A percentile compares a stretch with the other conserved stretches of the same genome.
Evolutionary conservation across 208 protist genomes (phyloP).

Genomic region (Trypanosoma rangeli): DNA sequence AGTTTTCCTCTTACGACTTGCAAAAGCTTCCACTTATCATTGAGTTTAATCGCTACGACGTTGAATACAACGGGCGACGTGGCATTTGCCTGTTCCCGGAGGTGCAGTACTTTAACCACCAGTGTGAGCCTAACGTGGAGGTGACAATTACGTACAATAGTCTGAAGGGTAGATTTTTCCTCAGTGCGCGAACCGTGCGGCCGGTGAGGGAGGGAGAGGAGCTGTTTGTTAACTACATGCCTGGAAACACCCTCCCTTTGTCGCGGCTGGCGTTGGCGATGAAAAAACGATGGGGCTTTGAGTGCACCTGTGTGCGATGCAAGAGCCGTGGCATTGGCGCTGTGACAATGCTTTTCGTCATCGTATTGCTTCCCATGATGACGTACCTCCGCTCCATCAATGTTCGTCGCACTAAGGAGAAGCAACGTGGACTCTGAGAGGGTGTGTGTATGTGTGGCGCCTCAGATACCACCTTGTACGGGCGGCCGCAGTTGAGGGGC

Average conservation of each 20-base stretch:
- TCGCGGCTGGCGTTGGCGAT: slow-evolving; percentile 74
- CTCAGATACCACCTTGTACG: too few species aligned
- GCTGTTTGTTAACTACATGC: slow-evolving; percentile 87
- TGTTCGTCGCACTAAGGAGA: slow-evolving; percentile 62
- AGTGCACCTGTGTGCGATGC: slow-evolving; percentile 79
- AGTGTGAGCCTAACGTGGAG: slow-evolving; percentile 83
- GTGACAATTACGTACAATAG: slow-evolving; percentile 73
- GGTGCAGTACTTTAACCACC: slow-evolving; percentile 84
- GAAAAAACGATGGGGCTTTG: slow-evolving; percentile 84
- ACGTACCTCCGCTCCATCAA: slow-evolving; percentile 65
- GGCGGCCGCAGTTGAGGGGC: too few species aligned
- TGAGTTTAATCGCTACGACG: slow-evolving; percentile 86
- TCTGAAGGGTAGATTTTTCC: slow-evolving; percentile 69
- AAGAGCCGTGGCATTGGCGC: slow-evolving; percentile 74
- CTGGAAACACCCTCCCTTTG: slow-evolving; percentile 73
- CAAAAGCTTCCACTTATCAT: slow-evolving; percentile 83
- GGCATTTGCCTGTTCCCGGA: slow-evolving; percentile 84
- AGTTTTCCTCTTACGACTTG: slow-evolving; percentile 83
- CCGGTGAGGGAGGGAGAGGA: slow-evolving; percentile 80
- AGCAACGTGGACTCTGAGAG: slow-evolving; percentile 57
- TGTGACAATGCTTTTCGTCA: slow-evolving; percentile 61
- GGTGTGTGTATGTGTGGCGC: background rate
- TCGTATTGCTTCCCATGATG: slow-evolving; percentile 56
- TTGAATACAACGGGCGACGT: slow-evolving; percentile 75
- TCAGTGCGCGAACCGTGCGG: slow-evolving; percentile 67